Conservation (phyloP, 2,329 filamentous ascomycete species). For the Ceratocystis ficicola region DNA sequence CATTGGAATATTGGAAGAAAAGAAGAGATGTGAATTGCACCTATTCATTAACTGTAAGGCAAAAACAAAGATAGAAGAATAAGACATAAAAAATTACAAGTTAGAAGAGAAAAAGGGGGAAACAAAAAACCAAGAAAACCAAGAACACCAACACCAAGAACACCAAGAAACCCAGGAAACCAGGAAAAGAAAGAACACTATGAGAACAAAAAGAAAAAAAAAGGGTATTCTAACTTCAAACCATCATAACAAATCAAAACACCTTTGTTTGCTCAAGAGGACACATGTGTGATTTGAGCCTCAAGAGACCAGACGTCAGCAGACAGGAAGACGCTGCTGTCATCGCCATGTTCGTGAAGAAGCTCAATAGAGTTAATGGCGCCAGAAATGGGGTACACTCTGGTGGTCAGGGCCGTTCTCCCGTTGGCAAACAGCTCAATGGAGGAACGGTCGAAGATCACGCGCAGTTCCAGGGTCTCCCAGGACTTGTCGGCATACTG, state of each 20-base stretch:
- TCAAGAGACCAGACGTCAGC: conserved; percentile 19
- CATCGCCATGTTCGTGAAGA: conserved; percentile 19
- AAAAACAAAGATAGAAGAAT: too few relatives aligned
- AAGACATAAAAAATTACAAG: too few relatives aligned
- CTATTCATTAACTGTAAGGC: too few relatives aligned
- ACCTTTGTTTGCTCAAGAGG: not conserved
- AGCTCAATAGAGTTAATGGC: conserved; percentile 21
- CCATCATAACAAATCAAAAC: not conserved
- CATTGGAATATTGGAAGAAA: too few relatives aligned
- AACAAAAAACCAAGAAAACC: too few relatives aligned
- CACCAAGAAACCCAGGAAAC: too few relatives aligned
- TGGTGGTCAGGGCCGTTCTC: conserved; percentile 24
- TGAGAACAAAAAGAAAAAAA: not conserved
- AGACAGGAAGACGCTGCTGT: conserved; percentile 13
- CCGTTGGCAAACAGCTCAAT: conserved; percentile 25
- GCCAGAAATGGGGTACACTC: conserved; percentile 24
- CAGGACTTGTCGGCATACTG: conserved; percentile 17
- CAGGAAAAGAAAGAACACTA: not conserved
- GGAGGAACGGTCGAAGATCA: conserved; percentile 25
- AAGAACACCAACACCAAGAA: too few relatives aligned
- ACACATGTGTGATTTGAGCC: conserved; percentile 11
- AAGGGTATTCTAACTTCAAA: conserved; percentile 1
- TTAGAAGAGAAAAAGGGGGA: too few relatives aligned
- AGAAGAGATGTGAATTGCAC: too few relatives aligned
- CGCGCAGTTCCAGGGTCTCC: conserved; percentile 24